phyloP scores from a whole-genome alignment of 2,329 filamentous ascomycete genomes.

The Diplodia mutila region DNA sequence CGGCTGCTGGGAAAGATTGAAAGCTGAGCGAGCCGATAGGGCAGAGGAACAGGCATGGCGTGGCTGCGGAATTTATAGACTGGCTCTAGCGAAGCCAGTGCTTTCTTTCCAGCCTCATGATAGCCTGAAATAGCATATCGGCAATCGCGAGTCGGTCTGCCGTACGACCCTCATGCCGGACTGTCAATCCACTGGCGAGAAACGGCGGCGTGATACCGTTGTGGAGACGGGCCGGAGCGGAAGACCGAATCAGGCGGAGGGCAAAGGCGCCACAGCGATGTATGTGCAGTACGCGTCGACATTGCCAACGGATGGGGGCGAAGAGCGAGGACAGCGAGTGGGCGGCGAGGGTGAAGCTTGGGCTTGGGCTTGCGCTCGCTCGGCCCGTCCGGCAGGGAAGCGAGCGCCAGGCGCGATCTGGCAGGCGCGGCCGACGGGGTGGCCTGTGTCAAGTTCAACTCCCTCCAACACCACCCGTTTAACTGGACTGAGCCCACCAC shows the following conservation, averaged over 20 bases:
- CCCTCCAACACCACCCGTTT: not conserved
- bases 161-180: not conserved
- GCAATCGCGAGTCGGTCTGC: not conserved
- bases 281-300: not conserved
- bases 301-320: conserved; percentile 18
- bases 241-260: not conserved
- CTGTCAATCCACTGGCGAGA: not conserved
- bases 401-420: conserved; percentile 9
- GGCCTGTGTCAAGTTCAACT: conserved; percentile 4
- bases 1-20: not conserved
- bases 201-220: not conserved
- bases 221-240: conserved; percentile 19
- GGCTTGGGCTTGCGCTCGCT: not conserved
- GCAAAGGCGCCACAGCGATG: not conserved
- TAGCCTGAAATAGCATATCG: conserved; percentile 5
- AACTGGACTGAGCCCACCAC: not conserved
- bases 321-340: conserved; percentile 1
- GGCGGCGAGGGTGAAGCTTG: conserved; percentile 3
- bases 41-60: not conserved
- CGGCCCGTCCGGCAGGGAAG: conserved; percentile 16
- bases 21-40: conserved; percentile 4
- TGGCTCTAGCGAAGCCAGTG: not conserved
- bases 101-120: not conserved
- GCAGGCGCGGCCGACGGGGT: conserved; percentile 10
- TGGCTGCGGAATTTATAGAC: not conserved